Evolutionary conservation across 495 filamentous ascomycete species (phyloP), one percentile per base, ranked within the genome.

Genomic region (Penicillium bovifimosum): DNA sequence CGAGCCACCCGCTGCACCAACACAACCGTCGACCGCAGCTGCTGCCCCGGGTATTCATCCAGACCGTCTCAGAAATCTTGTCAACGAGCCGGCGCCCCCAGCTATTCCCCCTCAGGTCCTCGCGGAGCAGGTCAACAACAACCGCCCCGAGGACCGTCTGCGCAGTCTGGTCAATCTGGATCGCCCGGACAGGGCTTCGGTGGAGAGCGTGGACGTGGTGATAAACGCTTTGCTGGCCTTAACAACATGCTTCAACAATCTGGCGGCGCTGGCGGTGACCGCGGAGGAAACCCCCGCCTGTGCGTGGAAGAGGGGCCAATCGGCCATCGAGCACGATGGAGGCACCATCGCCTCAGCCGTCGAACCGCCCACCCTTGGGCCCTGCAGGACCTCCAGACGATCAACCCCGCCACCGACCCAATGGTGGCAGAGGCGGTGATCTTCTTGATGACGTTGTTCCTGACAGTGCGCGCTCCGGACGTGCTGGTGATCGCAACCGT

Each of bases 171-270:
- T 11, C 46, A 24, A 16, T 26, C 46, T 17, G 32, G 32, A 11
- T 13, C 32, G 7, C 46, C 33, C 28, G 46, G 46, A 14, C 31
- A 58, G 34, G 64, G 62, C 11, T 65, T 67, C 38, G 59, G 63
- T 38, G 69, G 64, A 29, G 73, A 75, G 17, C 66, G 71, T 36
- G 67, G 70, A 9, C 67, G 72, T 6, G 54, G 72, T 11, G 72
- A 76, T 50, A 76, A 75, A 49, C 68, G 73, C 10, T 75, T 77
- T 47, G 67, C 69, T 0, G 67, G 63, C 0, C 63, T 77, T 40
- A 76, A 73, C 53, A 72, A 61, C 29, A 66, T 74, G 66, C 71
- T 77, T 26, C 70, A 75, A 41, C 74, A 77, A 47, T 69, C 70
- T 24, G 64, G 63, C 11, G 54, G 64, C 14, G 54, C 66, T 31